Base-by-base conservation (phyloP, 2,329 filamentous ascomycete genomes). In the Aureobasidium sp. region DNA sequence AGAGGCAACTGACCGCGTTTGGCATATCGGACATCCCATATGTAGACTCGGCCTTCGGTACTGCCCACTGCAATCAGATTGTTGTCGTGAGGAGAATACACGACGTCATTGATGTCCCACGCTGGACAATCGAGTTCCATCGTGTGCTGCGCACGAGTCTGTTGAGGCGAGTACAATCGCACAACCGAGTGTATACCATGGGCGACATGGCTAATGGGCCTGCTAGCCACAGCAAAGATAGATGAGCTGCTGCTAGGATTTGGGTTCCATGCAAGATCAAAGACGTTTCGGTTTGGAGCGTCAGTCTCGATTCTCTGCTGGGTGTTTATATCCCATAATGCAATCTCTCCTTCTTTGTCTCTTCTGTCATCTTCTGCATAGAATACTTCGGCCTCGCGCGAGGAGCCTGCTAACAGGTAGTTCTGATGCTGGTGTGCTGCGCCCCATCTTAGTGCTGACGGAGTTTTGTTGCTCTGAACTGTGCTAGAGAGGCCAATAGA, bases 21-120 rank as follows among this genome's bases (percentile, higher is more conserved):
- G 4, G 67, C 67, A 47, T 62, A 69, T 0, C 84, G 80, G 31
- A 75, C 69, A 68, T 87, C 84, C 83, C 83, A 87, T 5, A 86
- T 74, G 69, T 85, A 86, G 0, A 81, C 81, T 33, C 74, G 74
- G 2, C 83, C 82, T 69, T 85, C 78, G 0, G 84, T 86, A 64
- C 83, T 85, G 12, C 83, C 82, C 14, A 81, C 82, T 8, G 82
- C 81, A 14, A 86, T 72, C 60, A 84, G 74, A 40, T 78, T 76
- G 1, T 79, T 73, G 58, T 80, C 75, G 59, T 77, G 69, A 0
- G 78, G 78, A 61, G 75, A 76, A 61, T 68, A 70, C 0, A 80
- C 73, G 0, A 86, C 74, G 62, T 85, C 82, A 61, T 86, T 86
- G 66, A 86, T 84, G 68, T 87, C 84, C 8, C 78, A 67, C 0